Conservation (phyloP, 176 grass and related monocot species). For the Alloteropsis semialata region DNA sequence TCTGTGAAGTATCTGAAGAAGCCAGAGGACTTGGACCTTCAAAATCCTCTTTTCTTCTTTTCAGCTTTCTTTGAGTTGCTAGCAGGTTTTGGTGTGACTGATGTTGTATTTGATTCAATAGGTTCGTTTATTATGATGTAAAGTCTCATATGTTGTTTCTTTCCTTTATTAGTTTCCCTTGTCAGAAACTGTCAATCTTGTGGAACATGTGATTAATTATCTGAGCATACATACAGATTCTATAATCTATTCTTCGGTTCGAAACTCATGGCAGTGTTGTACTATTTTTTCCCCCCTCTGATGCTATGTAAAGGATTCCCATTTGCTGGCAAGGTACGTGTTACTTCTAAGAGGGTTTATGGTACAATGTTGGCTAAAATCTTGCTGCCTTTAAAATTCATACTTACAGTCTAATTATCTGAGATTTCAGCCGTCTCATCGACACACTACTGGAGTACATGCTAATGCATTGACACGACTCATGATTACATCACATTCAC, state of each 20-base stretch:
- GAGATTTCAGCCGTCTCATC: neutral
- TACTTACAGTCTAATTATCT: neutral
- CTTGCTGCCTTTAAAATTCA: neutral
- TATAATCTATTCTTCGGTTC: neutral
- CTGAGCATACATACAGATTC: slow-evolving; percentile 3
- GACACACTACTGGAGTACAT: neutral
- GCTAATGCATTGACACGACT: neutral
- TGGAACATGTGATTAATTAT: slow-evolving; percentile 21
- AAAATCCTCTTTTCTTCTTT: neutral
- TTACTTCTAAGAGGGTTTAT: no score
- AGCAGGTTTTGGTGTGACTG: slow-evolving; percentile 15
- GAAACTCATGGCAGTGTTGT: neutral
- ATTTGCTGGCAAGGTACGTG: neutral
- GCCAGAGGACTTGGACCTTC: neutral
- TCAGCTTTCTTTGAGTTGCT: neutral
- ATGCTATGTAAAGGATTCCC: neutral
- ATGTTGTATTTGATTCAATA: slow-evolving; percentile 13
- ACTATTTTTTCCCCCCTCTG: neutral
- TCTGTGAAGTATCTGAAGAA: slow-evolving; percentile 22
- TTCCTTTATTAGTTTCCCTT: neutral
- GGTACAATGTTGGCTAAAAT: neutral
- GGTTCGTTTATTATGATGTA: slow-evolving; percentile 18
- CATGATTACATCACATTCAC: neutral
- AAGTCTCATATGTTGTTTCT: neutral
- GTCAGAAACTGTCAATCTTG: neutral